Base-by-base conservation (phyloP, 2,329 filamentous ascomycete genomes). In the Cladosporium sp. region DNA sequence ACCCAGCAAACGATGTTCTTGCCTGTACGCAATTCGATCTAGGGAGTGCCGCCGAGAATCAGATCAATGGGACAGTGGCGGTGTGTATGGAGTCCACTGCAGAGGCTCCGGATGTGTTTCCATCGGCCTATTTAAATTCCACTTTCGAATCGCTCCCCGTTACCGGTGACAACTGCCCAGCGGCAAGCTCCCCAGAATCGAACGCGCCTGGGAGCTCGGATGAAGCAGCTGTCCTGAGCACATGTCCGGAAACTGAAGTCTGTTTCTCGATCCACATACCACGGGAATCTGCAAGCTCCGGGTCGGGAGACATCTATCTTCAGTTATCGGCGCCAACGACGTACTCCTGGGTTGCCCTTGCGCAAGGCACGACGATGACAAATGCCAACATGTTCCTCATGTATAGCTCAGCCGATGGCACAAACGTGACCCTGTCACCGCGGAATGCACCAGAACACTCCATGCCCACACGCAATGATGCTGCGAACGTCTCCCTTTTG, bases 351-450 rank as follows among this genome's bases (percentile, higher is more conserved):
- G 72, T 81, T 34, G 77, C 73, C 2, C 64, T 83, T 4, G 81
- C 79, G 6, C 78, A 82, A 63, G 81, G 81, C 18, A 68, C 59
- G 2, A 57, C 63, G 31, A 84, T 83, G 81, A 57, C 63, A 11
- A 75, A 74, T 22, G 66, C 80, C 2, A 81, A 81, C 62, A 82
- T 84, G 44, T 82, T 83, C 61, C 67, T 83, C 37, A 69, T 82
- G 5, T 83, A 83, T 59, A 73, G 77, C 14, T 72, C 74, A 19
- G 67, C 72, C 33, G 67, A 66, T 37, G 74, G 77, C 32, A 72
- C 66, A 38, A 82, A 81, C 56, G 76, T 83, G 9, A 84, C 81
- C 0, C 57, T 84, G 5, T 82, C 80, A 2, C 75, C 79, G 7
- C 69, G 80, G 37, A 59, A 70, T 8, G 74, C 74, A 9, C 68